phyloP scores from a whole-genome alignment of 306 rosid species.

The Cajanus cajan region DNA sequence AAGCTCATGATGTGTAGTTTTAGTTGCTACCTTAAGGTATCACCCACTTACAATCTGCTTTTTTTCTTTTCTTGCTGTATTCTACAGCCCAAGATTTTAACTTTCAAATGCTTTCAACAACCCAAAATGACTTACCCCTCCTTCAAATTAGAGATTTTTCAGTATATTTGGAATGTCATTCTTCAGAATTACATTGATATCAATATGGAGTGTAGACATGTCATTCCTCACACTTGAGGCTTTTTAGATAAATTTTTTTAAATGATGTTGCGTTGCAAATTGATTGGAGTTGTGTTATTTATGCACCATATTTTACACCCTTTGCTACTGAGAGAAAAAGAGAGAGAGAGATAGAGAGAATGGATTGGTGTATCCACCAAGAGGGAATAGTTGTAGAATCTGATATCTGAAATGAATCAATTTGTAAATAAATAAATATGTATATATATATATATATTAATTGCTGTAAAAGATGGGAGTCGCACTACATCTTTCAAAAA shows the following conservation, averaged over 20 bases:
- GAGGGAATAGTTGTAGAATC: background rate
- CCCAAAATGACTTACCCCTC: background rate
- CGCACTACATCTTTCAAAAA: too few species aligned
- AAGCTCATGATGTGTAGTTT: slow-evolving; percentile 16
- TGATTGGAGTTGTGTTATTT: background rate
- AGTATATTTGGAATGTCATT: background rate
- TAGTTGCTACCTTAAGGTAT: slow-evolving; percentile 1
- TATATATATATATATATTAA: too few species aligned
- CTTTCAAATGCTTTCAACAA: slow-evolving; percentile 13
- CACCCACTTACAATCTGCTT: background rate
- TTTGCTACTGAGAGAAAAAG: background rate
- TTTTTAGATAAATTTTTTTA: background rate
- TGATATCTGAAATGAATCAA: background rate
- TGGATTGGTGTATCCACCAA: background rate
- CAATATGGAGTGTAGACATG: background rate
- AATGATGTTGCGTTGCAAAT: background rate
- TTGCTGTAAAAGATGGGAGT: too few species aligned
- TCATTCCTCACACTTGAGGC: background rate
- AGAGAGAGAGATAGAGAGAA: too few species aligned
- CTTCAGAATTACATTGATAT: background rate
- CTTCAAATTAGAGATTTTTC: background rate
- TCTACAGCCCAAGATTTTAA: slow-evolving; percentile 1
- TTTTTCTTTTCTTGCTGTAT: slow-evolving; percentile 7
- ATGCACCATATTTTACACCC: background rate
- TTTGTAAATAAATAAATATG: background rate